Evolutionary conservation across 2,329 filamentous ascomycete genomes (phyloP), one percentile per base, ranked within the genome.

Genomic region (Ambrosiella xylebori): DNA sequence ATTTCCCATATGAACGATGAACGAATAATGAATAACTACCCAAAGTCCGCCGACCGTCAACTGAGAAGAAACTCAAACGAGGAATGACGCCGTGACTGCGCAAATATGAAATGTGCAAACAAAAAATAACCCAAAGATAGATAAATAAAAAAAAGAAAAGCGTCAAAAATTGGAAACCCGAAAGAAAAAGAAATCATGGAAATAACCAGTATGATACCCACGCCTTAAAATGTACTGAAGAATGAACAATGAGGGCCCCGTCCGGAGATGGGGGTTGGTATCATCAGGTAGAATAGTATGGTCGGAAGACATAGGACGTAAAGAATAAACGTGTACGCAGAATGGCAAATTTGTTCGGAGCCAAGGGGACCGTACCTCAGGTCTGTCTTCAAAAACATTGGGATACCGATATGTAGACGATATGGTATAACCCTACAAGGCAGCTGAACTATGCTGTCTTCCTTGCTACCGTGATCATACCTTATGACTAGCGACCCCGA

Each of bases 361-460:
- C n/a, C 47, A 39, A 47, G 57, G 19, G 40, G 37, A 54, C 58
- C 47, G 13, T 57, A 57, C 27, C 54, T 49, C 54, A n/a, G 54
- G 54, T 59, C 47, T 53, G 54, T 54, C 27, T 47, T 17, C 7
- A 35, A 38, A 54, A 13, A 38, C 27, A 40, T 15, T 7, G 50
- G 44, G 15, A 50, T 37, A 38, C 35, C 13, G 15, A 39, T 1
- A 35, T 36, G 19, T 56, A 35, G 9, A n/a, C 2, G 35, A 27
- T 11, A 56, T 45, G 15, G 17, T 15, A 13, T 13, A 19, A 12
- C 39, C 53, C 5, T 3, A 19, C 36, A 57, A 38, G 55, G 38
- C 12, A 36, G 17, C n/a, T 44, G 58, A 45, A 56, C 58, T 15
- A 54, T 53, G 35, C 58, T 54, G 45, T 41, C 7, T 15, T 13